Percentiles rank a stretch among this genome's conserved stretches.
phyloP scores from a whole-genome alignment of 805 yeast species.

The Lachancea mirantina region DNA sequence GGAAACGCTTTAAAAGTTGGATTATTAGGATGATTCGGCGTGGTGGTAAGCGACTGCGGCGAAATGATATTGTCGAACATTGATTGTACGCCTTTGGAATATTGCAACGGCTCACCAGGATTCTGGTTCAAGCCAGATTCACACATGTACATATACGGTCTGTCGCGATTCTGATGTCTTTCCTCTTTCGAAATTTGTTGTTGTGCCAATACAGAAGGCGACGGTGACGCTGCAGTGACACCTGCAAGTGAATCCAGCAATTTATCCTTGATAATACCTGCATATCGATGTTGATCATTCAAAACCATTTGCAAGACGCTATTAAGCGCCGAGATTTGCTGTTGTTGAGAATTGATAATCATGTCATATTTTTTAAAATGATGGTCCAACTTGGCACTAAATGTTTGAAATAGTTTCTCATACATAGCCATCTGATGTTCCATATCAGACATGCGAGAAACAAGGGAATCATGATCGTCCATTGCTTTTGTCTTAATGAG shows the following conservation, averaged over 20 bases:
- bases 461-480: conserved; percentile 10
- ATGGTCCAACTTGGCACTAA: conserved; percentile 27
- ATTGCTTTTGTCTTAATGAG: too few species aligned
- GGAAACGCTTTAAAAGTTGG: too few species aligned
- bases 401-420: conserved; percentile 27
- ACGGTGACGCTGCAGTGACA: conserved; percentile 16
- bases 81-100: neutral
- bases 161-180: neutral
- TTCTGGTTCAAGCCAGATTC: neutral
- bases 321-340: conserved; percentile 26
- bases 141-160: neutral
- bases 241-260: conserved; percentile 19
- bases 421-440: conserved; percentile 26
- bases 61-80: neutral
- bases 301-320: conserved; percentile 20
- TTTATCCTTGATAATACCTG: conserved; percentile 25
- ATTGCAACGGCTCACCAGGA: neutral
- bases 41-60: neutral
- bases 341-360: conserved; percentile 27
- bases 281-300: conserved; percentile 26
- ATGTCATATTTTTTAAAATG: conserved; percentile 29
- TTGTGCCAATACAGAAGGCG: neutral
- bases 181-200: too few species aligned
- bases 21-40: neutral
- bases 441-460: conserved; percentile 21